Evolutionary conservation across 176 grass and related monocot genomes (phyloP).

Genomic region (Zea mays): DNA sequence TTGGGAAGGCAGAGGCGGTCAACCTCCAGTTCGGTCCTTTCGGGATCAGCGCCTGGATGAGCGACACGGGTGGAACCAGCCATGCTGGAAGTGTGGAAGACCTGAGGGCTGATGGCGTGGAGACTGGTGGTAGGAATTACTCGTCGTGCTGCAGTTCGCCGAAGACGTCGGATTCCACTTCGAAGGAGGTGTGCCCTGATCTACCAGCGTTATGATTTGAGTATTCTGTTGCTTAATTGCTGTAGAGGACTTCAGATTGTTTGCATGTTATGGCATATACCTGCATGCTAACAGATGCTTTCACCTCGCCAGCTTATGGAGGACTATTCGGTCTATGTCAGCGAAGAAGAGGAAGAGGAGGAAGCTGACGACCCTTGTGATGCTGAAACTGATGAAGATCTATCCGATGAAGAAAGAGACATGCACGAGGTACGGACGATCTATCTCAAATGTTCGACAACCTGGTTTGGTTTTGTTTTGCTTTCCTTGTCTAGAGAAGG

Average conservation of each 20-base stretch:
- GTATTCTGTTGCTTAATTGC: not conserved
- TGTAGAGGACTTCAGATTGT: not conserved
- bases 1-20: conserved; percentile 68
- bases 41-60: conserved; percentile 81
- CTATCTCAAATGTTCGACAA: not conserved
- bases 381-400: conserved; percentile 74
- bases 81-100: conserved; percentile 73
- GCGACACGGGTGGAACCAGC: conserved; percentile 69
- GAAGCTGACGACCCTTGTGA: conserved; percentile 57
- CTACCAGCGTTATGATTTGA: conserved; percentile 5
- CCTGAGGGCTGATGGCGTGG: conserved; percentile 53
- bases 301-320: conserved; percentile 61
- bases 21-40: conserved; percentile 94
- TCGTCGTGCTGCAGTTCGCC: conserved; percentile 84
- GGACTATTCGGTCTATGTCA: conserved; percentile 63
- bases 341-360: conserved; percentile 51
- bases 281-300: conserved; percentile 20
- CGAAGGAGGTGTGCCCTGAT: conserved; percentile 68
- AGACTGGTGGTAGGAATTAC: conserved; percentile 42
- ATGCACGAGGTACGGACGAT: conserved; percentile 52
- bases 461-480: not conserved
- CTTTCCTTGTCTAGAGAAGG: not conserved
- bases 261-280: not conserved
- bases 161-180: conserved; percentile 64
- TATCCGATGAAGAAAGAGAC: conserved; percentile 58